Base-by-base conservation (phyloP, 2,329 filamentous ascomycete genomes). In the Clonostachys solani region DNA sequence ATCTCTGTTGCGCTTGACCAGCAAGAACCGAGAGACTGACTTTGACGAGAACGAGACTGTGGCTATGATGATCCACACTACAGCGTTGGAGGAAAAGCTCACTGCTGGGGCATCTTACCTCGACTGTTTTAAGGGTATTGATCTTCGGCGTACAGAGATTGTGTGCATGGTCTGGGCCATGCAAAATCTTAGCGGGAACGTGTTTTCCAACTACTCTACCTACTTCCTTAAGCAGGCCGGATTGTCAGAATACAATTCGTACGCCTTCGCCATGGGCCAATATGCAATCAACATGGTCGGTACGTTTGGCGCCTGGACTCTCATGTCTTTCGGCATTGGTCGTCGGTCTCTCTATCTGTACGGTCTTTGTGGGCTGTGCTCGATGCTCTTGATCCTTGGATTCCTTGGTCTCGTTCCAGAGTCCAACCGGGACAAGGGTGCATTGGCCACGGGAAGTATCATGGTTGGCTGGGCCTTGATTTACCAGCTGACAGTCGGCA, bases 11-110 rank as follows among this genome's bases (percentile, higher is more conserved):
- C 81, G 85, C 5, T 70, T 89, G 17, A 88, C 85, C 6, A 84
- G 77, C 56, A 56, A 74, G 13, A 71, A 82, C 52, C 72, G 73
- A 46, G 84, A 89, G 50, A 84, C 81, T 1, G 78, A 86, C 50
- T 92, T 94, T 56, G 81, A 95, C 58, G 80, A 87, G 12, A 87
- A 95, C 52, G 89, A 94, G 67, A 94, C 89, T 0, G 75, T 95
- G 44, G 84, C 88, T 57, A 95, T 95, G 89, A 95, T 96, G 87
- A 82, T 90, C 2, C 89, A 95, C 61, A 96, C 90, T 1, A 92
- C 87, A 1, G 86, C 86, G 0, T 72, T 95, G 12, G 91, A 95
- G 63, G 78, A 88, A 60, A 77, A 80, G 65, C 87, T 90, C 46
- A 91, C 87, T 5, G 69, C 72, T 7, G 89, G 89, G 33, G 81